phyloP scores from a whole-genome alignment of 352 stramenopile genomes.

The Phytopythium litorale region DNA sequence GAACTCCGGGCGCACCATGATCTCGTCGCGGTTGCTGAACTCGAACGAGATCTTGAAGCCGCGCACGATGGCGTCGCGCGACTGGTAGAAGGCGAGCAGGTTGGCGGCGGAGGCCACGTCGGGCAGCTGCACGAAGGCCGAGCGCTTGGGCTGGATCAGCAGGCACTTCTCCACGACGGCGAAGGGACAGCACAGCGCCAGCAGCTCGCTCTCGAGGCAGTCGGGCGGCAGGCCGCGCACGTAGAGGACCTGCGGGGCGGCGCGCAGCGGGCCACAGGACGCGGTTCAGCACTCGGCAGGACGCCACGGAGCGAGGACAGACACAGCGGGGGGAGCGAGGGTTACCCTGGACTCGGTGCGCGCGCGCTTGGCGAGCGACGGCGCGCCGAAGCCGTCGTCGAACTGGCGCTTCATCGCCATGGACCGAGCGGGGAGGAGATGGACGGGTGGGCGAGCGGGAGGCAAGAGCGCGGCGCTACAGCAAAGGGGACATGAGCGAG shows the following conservation, averaged over 20 bases:
- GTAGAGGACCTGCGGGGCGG: conserved; percentile 58
- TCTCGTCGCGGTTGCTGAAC: conserved; percentile 63
- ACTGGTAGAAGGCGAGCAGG: conserved; percentile 77
- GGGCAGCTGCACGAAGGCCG: conserved; percentile 79
- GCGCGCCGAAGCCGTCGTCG: conserved; percentile 23
- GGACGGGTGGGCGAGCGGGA: background rate
- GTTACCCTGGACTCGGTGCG: conserved; percentile 50
- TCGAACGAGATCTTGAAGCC: conserved; percentile 81
- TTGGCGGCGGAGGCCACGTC: conserved; percentile 60
- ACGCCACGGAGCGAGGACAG: background rate
- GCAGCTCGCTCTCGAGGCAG: conserved; percentile 79
- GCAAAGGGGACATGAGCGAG: background rate
- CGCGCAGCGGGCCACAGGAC: too few species aligned
- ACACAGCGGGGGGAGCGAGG: background rate
- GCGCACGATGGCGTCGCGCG: conserved; percentile 66
- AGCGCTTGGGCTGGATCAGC: conserved; percentile 66
- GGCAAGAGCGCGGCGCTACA: background rate
- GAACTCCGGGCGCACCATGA: conserved; percentile 32
- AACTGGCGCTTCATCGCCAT: conserved; percentile 40
- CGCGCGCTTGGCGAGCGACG: conserved; percentile 28
- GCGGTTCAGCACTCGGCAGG: too few species aligned
- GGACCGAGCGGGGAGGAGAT: background rate
- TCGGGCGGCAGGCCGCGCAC: conserved; percentile 70
- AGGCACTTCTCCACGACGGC: conserved; percentile 78
- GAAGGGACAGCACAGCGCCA: conserved; percentile 78